A percentile compares a stretch with the other conserved stretches of the same genome.
Evolutionary conservation across 257 asterid genomes (phyloP).

Genomic region (Ligustrum vulgare): DNA sequence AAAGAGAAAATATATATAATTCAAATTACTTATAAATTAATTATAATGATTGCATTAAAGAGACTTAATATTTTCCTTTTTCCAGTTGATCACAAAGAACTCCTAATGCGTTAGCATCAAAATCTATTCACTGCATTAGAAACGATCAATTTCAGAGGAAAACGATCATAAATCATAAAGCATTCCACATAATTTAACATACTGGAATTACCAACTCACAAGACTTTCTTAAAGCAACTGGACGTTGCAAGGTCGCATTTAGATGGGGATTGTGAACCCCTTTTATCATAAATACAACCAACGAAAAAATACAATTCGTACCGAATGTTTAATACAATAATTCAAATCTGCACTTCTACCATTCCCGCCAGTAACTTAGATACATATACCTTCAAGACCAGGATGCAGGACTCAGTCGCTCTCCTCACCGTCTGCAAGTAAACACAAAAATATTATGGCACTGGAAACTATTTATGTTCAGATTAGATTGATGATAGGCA

Average conservation of each 20-base stretch:
- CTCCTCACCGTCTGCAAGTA: conserved; percentile 59
- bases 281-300: conserved; percentile 1
- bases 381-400: conserved; percentile 26
- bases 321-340: conserved; percentile 18
- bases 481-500: background rate
- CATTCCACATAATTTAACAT: background rate
- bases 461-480: background rate
- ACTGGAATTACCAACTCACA: background rate
- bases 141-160: background rate
- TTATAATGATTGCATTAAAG: too few species aligned
- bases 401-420: conserved; percentile 47
- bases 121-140: background rate
- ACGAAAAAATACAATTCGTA: conserved; percentile 9
- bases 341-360: conserved; percentile 15
- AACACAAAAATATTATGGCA: conserved; percentile 11
- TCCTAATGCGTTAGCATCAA: background rate
- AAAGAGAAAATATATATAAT: too few species aligned
- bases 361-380: conserved; percentile 4
- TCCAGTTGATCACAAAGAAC: background rate
- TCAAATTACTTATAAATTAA: too few species aligned
- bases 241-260: background rate
- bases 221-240: background rate
- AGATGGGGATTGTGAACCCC: background rate
- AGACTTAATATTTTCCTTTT: background rate
- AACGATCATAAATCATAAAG: background rate